Evolutionary conservation across 1,284 basidiomycete genomes (phyloP).

Genomic region (Puccinia coronata): DNA sequence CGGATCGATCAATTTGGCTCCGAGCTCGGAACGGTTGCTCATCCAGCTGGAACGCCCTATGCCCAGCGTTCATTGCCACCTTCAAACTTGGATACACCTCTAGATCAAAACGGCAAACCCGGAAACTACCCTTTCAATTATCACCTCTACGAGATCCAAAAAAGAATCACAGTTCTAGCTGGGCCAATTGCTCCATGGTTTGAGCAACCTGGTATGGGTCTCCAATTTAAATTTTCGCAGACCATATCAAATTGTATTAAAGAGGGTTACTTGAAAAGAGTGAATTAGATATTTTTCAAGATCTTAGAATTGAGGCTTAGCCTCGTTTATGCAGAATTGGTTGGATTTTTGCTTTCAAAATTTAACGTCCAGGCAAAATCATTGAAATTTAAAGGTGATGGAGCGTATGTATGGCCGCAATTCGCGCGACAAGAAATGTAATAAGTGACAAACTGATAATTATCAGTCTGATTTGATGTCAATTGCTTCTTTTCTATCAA

Average conservation of each 20-base stretch:
- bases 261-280: background rate
- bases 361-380: no score
- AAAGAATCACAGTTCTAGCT: slow-evolving; percentile 10
- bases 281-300: background rate
- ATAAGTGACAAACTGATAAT: no score
- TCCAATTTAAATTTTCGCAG: background rate
- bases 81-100: background rate
- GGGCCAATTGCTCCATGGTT: slow-evolving; percentile 7
- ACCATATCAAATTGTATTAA: background rate
- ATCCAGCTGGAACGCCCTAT: background rate
- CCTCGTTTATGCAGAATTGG: no score
- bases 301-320: no score
- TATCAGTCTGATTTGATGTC: no score
- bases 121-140: slow-evolving; percentile 10
- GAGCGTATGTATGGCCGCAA: no score
- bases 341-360: no score
- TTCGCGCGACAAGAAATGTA: no score
- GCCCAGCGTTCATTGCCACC: background rate
- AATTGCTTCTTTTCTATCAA: no score
- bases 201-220: background rate
- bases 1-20: background rate
- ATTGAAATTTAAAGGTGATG: no score
- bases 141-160: background rate
- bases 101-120: background rate
- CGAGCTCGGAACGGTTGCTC: background rate